phyloP scores from a whole-genome alignment of 2,329 filamentous ascomycete species.

The Colletotrichum costaricense region DNA sequence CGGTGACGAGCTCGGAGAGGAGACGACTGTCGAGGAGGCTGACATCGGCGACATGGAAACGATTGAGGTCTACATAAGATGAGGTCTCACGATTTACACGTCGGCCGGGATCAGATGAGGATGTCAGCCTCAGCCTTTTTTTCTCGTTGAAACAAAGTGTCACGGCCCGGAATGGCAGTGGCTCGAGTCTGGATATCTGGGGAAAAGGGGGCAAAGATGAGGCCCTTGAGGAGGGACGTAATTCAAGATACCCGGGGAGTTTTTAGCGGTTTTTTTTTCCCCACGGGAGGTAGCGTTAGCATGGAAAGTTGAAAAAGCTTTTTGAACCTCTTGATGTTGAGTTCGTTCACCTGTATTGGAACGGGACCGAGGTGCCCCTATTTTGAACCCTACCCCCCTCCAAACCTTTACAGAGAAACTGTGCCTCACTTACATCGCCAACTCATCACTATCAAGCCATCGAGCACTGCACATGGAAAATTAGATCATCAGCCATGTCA shows the following conservation, averaged over 20 bases:
- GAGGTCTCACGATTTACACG: neutral
- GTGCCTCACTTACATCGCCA: neutral
- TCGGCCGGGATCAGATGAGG: neutral
- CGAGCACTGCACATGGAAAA: neutral
- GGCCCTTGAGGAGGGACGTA: constrained; percentile 1
- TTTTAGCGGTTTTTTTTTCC: neutral
- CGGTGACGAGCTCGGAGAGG: constrained; percentile 75
- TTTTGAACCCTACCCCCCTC: neutral
- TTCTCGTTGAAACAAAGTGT: neutral
- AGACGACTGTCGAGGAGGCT: constrained; percentile 70
- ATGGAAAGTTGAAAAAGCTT: neutral
- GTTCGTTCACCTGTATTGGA: neutral
- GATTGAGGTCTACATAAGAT: constrained; percentile 76
- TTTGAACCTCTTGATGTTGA: neutral
- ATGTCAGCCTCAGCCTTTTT: no score
- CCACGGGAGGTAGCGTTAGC: neutral
- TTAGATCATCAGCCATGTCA: neutral
- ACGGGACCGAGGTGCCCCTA: neutral
- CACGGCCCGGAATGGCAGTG: no score
- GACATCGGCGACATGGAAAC: constrained; percentile 81
- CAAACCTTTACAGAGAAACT: neutral
- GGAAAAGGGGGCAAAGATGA: neutral
- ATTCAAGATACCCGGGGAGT: constrained; percentile 33
- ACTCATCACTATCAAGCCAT: neutral
- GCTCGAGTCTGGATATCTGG: neutral